A percentile compares a stretch with the other conserved stretches of the same genome.
These are phyloP conservation scores for Pseudognaphalium luteoalbum DNA, from an alignment of 129 eudicot species.

Conservation along the genomic window DNA sequence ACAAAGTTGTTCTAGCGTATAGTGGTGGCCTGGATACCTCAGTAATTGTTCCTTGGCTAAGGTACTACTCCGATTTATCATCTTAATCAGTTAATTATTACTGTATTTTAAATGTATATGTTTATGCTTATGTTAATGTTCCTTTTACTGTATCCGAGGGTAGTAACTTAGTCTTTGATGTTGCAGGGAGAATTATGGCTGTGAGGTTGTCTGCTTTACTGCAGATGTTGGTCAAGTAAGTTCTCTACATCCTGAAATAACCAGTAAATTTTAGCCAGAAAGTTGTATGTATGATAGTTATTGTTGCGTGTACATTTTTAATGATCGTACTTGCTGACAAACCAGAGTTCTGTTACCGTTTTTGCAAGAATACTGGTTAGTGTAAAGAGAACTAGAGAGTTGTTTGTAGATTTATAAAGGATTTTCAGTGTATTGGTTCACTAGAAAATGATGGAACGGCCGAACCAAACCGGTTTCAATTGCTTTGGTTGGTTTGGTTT, in stretches of 20 bases:
- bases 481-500: too few relatives aligned
- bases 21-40: slow-evolving; percentile 99
- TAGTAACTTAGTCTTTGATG: background rate
- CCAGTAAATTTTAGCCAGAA: background rate
- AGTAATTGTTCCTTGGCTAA: slow-evolving; percentile 97
- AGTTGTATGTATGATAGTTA: background rate
- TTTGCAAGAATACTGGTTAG: background rate
- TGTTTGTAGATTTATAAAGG: background rate
- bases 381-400: background rate
- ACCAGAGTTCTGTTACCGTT: background rate
- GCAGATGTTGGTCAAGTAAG: slow-evolving; percentile 99
- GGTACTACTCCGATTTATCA: slow-evolving; percentile 42
- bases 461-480: too few relatives aligned
- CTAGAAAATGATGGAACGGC: background rate
- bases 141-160: slow-evolving; percentile 1
- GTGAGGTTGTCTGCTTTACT: slow-evolving; percentile 98
- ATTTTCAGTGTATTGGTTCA: background rate
- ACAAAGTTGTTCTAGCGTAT: slow-evolving; percentile 89
- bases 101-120: background rate
- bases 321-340: background rate
- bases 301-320: background rate
- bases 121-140: background rate
- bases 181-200: slow-evolving; percentile 85
- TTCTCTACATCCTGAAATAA: background rate
- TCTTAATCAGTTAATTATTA: background rate